phyloP scores from a whole-genome alignment of 2,329 filamentous ascomycete species.

The Venturia pyrina region DNA sequence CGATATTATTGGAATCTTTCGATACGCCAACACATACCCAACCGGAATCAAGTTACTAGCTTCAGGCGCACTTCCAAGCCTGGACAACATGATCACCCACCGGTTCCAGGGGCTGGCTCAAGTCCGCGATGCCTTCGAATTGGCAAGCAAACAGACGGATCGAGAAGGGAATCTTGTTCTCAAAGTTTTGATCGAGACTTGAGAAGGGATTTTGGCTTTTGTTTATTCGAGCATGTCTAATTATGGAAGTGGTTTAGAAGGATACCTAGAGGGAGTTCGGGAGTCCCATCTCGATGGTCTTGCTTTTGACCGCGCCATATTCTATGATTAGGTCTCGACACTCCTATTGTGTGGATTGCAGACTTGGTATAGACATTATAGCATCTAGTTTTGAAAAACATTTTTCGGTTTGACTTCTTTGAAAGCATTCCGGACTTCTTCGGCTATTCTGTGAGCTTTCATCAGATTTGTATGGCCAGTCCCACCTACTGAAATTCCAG shows the following conservation, averaged over 20 bases:
- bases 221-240: not conserved
- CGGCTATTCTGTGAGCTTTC: not conserved
- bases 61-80: constrained; percentile 37
- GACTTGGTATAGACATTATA: not conserved
- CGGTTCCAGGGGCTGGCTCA: constrained; percentile 35
- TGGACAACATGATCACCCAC: constrained; percentile 46
- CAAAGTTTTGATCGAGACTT: constrained; percentile 38
- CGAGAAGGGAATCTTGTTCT: constrained; percentile 42
- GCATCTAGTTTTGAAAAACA: not conserved
- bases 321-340: not conserved
- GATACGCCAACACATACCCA: constrained; percentile 46
- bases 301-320: not conserved
- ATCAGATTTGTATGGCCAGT: not conserved
- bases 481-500: not conserved
- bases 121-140: constrained; percentile 41
- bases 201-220: not conserved
- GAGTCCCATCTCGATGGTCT: not conserved
- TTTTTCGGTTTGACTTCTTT: not conserved
- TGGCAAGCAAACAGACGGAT: constrained; percentile 41
- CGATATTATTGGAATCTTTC: constrained; percentile 47
- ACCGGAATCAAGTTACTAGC: constrained; percentile 44
- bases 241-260: not conserved
- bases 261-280: constrained; percentile 2
- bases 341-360: not conserved
- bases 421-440: not conserved